Evolutionary conservation across 352 stramenopile genomes (phyloP), one percentile per base, ranked within the genome.

Genomic region (Pythium utonaiense): DNA sequence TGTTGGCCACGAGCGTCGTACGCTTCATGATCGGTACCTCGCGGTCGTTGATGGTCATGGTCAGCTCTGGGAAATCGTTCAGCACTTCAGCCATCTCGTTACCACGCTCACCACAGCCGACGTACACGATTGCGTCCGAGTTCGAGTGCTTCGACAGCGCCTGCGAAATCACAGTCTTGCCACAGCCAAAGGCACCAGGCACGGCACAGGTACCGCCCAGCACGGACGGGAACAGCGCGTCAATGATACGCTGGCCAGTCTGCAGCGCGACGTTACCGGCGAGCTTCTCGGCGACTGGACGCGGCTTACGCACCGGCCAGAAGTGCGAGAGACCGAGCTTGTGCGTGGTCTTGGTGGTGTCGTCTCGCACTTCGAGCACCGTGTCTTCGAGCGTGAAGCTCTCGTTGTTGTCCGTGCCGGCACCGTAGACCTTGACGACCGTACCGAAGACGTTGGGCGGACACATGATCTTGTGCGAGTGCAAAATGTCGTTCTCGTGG

Each of bases 151-250:
- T 99, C 59, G 96, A 99, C 38, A 99, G 82, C 44, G 96, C 97
- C 75, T 99, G 97, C 14, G 93, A 99, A 77, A 99, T 99, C 60
- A 99, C 97, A 50, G 98, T 99, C 94, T 99, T 99, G 66, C 97
- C 98, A 71, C 98, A 99, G 27, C 98, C 98, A 72, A 99, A 99
- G 24, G 98, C 98, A 59, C 98, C 98, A 33, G 98, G 97, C 17
- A 99, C 97, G 59, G 97, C 97, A 71, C 97, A 99, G 21, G 98
- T 99, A 68, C 98, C 97, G 28, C 98, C 98, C 38, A 99, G 80
- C 51, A 99, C 98, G 22, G 96, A 99, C 27, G 98, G 97, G 82
- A 99, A 99, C 42, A 99, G 83, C 47, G 96, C 95, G 75, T 99
- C 98, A 71, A 99, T 99, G 57, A 99, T 97, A 59, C 97, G 94